These are phyloP conservation scores for Draba incana DNA, from an alignment of 345 rosid species.

Conservation along the genomic window DNA sequence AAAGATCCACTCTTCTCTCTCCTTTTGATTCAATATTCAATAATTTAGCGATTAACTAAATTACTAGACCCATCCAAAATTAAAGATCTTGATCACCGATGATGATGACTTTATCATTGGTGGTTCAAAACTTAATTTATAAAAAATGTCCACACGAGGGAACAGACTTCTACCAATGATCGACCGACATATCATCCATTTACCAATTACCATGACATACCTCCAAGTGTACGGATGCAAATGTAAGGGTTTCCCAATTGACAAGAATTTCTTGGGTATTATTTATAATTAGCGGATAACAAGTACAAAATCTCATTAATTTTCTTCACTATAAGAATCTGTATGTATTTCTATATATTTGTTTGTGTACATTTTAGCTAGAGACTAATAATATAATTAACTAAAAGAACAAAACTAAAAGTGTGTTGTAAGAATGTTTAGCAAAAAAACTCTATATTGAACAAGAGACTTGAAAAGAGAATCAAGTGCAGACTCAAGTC, in stretches of 20 bases:
- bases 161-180: conserved; percentile 16
- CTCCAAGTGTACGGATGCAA: not conserved
- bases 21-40: not conserved
- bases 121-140: not conserved
- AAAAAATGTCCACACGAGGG: conserved; percentile 27
- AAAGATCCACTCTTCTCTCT: conserved; percentile 27
- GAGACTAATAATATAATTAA: conserved; percentile 27
- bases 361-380: conserved; percentile 28
- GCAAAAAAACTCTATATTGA: conserved; percentile 56
- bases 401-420: conserved; percentile 5
- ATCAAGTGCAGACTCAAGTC: conserved; percentile 53
- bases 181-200: conserved; percentile 9
- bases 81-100: conserved; percentile 30
- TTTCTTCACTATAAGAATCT: conserved; percentile 6
- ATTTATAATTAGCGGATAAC: not conserved
- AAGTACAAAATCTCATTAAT: not conserved
- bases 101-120: conserved; percentile 10
- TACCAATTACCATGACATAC: conserved; percentile 4
- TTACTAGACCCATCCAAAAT: conserved; percentile 22
- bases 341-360: conserved; percentile 20
- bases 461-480: conserved; percentile 51
- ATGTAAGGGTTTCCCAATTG: not conserved
- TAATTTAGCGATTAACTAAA: conserved; percentile 1
- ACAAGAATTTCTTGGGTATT: not conserved
- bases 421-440: conserved; percentile 52